These are phyloP conservation scores for Cotoneaster glaucophyllus DNA, from an alignment of 306 rosid species.

Conservation along the genomic window DNA sequence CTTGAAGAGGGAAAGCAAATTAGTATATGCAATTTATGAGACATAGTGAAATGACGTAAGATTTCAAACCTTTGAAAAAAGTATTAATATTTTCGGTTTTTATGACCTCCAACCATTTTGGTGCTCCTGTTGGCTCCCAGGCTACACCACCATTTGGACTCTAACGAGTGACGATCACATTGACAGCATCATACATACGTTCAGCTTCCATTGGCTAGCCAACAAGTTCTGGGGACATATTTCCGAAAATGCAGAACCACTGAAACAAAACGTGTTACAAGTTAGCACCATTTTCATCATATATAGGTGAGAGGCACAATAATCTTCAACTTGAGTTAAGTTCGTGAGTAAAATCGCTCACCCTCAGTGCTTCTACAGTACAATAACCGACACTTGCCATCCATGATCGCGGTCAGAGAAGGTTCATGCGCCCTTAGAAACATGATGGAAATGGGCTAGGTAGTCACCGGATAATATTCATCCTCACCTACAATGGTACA, in stretches of 20 bases:
- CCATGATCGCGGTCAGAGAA: slow-evolving; percentile 39
- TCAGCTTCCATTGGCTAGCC: slow-evolving; percentile 64
- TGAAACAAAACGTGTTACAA: slow-evolving; percentile 1
- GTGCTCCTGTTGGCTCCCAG: slow-evolving; percentile 40
- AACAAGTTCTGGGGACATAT: slow-evolving; percentile 50
- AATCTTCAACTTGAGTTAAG: not conserved
- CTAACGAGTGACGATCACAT: slow-evolving; percentile 59
- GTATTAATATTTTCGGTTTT: not conserved
- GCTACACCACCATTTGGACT: slow-evolving; percentile 75
- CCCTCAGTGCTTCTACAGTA: slow-evolving; percentile 33
- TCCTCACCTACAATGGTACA: slow-evolving; percentile 3
- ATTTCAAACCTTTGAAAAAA: not conserved
- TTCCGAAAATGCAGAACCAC: slow-evolving; percentile 65
- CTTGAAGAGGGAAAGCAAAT: not conserved
- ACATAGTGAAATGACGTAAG: not conserved
- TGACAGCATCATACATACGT: slow-evolving; percentile 52
- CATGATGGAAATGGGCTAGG: slow-evolving; percentile 19
- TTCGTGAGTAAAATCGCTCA: not conserved
- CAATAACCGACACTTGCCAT: slow-evolving; percentile 33
- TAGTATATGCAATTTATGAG: not conserved
- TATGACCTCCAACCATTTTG: slow-evolving; percentile 26
- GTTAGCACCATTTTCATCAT: not conserved
- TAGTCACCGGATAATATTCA: slow-evolving; percentile 21
- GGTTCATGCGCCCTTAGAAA: slow-evolving; percentile 35
- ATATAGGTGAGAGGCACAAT: too few relatives aligned